These are phyloP conservation scores for Tetrahymena thermophila DNA, from an alignment of 73 alveolate species.

Conservation along the genomic window DNA sequence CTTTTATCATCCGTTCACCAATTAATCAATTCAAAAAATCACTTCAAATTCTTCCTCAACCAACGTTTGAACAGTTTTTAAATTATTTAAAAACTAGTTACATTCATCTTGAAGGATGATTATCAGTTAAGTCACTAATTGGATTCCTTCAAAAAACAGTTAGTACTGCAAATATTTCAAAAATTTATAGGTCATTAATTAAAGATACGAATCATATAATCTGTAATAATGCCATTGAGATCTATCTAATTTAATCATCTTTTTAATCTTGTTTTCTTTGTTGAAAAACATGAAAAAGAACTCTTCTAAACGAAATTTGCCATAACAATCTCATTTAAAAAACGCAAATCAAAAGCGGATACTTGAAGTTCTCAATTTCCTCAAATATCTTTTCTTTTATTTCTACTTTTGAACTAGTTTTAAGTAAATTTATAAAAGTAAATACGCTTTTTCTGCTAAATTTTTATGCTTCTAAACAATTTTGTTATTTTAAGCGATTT, in stretches of 20 bases:
- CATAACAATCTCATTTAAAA: not conserved
- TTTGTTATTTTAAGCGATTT: not conserved
- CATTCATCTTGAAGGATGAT: too few relatives aligned
- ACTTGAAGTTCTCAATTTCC: not conserved
- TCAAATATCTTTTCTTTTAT: not conserved
- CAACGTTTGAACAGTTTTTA: too few relatives aligned
- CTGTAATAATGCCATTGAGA: too few relatives aligned
- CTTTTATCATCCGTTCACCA: too few relatives aligned
- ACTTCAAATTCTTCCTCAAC: too few relatives aligned
- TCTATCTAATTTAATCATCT: not conserved
- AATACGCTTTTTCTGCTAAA: not conserved
- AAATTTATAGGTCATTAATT: too few relatives aligned
- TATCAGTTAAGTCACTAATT: too few relatives aligned
- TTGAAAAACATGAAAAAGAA: not conserved
- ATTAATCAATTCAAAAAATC: too few relatives aligned
- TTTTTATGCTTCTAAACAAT: not conserved
- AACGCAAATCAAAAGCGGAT: not conserved
- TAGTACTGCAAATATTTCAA: too few relatives aligned
- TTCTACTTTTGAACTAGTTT: not conserved
- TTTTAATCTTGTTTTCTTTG: not conserved
- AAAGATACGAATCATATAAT: too few relatives aligned
- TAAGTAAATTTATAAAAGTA: not conserved
- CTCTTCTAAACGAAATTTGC: not conserved
- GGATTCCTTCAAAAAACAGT: too few relatives aligned
- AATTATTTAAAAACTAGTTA: too few relatives aligned